Evolutionary conservation across 2,329 filamentous ascomycete genomes (phyloP).

Genomic region (Nemania serpens): DNA sequence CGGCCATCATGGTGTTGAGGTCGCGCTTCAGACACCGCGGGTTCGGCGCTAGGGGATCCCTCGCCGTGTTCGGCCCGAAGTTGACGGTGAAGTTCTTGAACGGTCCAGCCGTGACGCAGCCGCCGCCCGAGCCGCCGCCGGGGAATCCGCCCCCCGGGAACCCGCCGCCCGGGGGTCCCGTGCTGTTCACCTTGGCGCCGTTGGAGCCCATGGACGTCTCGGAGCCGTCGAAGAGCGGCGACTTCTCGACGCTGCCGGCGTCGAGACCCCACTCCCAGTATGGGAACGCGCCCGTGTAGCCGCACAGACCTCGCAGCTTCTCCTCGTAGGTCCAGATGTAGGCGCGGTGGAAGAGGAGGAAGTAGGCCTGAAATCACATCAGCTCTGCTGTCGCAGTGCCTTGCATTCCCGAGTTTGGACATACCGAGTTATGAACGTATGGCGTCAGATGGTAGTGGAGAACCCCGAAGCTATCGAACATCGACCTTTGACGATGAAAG

Average conservation of each 20-base stretch:
- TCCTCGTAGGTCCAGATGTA: constrained; percentile 45
- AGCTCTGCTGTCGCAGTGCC: neutral
- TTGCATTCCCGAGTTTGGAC: constrained; percentile 5
- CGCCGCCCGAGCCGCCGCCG: constrained; percentile 56
- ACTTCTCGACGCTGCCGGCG: constrained; percentile 43
- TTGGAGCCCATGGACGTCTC: constrained; percentile 51
- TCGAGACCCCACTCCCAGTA: constrained; percentile 47
- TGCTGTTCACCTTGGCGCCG: constrained; percentile 43
- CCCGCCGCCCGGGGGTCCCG: neutral
- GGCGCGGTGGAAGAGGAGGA: constrained; percentile 46
- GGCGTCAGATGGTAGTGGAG: constrained; percentile 38
- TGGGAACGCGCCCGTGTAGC: constrained; percentile 41
- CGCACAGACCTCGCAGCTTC: constrained; percentile 43
- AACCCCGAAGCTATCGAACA: constrained; percentile 41
- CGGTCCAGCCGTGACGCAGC: constrained; percentile 55
- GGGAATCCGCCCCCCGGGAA: constrained; percentile 33
- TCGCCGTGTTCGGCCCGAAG: constrained; percentile 44
- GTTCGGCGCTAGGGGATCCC: constrained; percentile 44
- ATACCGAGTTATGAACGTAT: constrained; percentile 40
- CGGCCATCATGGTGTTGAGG: constrained; percentile 43
- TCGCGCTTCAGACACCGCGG: constrained; percentile 51
- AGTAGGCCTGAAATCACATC: constrained; percentile 37
- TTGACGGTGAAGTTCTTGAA: constrained; percentile 48
- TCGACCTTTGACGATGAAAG: constrained; percentile 25
- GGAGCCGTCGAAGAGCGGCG: constrained; percentile 52